phyloP scores from a whole-genome alignment of 73 alveolate species.

The Breviolum minutum region DNA sequence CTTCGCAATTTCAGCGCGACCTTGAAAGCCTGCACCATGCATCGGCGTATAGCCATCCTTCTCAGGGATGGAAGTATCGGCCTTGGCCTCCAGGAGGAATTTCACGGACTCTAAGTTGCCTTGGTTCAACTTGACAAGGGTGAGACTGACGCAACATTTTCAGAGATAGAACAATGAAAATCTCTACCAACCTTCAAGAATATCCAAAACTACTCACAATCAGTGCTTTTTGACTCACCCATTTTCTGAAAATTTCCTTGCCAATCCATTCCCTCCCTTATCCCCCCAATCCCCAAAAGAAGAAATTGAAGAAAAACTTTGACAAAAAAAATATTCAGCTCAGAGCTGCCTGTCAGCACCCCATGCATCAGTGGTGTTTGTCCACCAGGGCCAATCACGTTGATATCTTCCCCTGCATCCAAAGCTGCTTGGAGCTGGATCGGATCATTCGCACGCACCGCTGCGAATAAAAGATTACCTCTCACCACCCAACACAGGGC shows the following conservation, averaged over 20 bases:
- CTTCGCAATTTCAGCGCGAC: conserved; percentile 69
- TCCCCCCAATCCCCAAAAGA: no score
- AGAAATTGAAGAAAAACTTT: no score
- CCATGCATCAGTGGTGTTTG: conserved; percentile 85
- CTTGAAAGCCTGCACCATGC: conserved; percentile 95
- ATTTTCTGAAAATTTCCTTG: no score
- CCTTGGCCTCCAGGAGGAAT: conserved; percentile 51
- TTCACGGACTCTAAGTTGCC: conserved; percentile 20
- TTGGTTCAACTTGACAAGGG: background rate
- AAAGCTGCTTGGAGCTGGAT: conserved; percentile 34
- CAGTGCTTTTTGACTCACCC: no score
- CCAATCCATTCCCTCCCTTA: no score
- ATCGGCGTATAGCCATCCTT: conserved; percentile 93
- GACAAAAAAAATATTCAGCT: no score
- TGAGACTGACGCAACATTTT: no score
- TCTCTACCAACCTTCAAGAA: background rate
- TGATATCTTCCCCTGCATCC: conserved; percentile 59
- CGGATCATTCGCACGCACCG: conserved; percentile 56
- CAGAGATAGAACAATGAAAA: no score
- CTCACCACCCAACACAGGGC: background rate
- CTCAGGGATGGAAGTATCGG: conserved; percentile 87
- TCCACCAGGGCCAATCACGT: conserved; percentile 54
- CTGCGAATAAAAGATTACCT: conserved; percentile 11
- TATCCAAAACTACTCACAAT: background rate
- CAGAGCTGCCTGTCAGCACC: conserved; percentile 44